phyloP scores from a whole-genome alignment of 257 asterid genomes.

The Fraxinus quadrangulata region DNA sequence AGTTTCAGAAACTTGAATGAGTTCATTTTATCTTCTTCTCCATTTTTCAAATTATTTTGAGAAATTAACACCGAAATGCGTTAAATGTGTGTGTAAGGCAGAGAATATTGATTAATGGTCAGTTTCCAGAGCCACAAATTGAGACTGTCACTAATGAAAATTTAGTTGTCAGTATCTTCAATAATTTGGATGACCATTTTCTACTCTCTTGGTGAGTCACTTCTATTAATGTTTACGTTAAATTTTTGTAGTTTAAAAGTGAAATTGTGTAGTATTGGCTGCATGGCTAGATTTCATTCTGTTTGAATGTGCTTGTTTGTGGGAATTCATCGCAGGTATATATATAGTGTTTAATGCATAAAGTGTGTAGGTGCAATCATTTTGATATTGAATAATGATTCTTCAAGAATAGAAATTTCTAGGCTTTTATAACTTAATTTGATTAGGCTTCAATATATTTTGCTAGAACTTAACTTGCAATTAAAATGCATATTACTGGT shows the following conservation, averaged over 20 bases:
- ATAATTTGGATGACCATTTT: conserved; percentile 47
- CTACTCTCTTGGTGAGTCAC: conserved; percentile 42
- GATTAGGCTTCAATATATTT: too few relatives aligned
- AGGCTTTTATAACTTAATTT: too few relatives aligned
- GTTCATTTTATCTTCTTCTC: not conserved
- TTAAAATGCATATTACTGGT: too few relatives aligned
- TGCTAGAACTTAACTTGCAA: too few relatives aligned
- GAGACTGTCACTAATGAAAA: conserved; percentile 47
- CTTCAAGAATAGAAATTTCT: not conserved
- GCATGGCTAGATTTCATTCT: not conserved
- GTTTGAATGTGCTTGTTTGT: not conserved
- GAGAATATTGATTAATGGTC: conserved; percentile 59
- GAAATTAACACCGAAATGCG: not conserved
- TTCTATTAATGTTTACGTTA: not conserved
- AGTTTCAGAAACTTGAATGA: conserved; percentile 41
- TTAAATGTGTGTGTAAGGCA: conserved; percentile 23
- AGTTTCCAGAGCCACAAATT: conserved; percentile 50
- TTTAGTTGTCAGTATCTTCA: conserved; percentile 42
- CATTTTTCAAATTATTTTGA: not conserved
- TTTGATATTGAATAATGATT: not conserved
- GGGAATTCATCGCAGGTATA: not conserved
- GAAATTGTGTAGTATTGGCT: not conserved
- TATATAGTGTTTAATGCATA: not conserved
- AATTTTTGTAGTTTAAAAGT: not conserved
- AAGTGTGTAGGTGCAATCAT: not conserved